phyloP scores from a whole-genome alignment of 306 rosid species.

The Castanea sativa region DNA sequence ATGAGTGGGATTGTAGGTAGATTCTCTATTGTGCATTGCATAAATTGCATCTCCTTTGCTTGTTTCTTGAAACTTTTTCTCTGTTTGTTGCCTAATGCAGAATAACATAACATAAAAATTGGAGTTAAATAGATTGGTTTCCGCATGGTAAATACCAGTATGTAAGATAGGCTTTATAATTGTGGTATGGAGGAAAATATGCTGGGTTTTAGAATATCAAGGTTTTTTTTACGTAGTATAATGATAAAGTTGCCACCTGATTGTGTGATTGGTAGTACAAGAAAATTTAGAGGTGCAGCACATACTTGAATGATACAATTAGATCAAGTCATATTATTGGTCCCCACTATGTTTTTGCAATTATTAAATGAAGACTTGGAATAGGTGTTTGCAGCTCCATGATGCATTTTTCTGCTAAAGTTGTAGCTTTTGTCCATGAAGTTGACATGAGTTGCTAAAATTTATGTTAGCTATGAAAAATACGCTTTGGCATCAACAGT shows the following conservation, averaged over 20 bases:
- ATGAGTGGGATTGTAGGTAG: background rate
- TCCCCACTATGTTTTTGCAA: background rate
- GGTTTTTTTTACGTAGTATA: background rate
- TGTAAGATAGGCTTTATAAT: background rate
- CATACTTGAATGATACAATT: background rate
- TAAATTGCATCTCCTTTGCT: background rate
- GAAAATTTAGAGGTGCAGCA: background rate
- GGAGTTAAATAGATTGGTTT: background rate
- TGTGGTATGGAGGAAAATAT: background rate
- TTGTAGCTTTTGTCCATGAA: too few relatives aligned
- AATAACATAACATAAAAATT: background rate
- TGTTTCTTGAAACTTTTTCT: background rate
- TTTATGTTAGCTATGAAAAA: too few relatives aligned
- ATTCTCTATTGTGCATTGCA: background rate
- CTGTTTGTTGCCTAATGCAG: background rate
- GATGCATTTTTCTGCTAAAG: background rate
- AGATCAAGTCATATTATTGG: background rate
- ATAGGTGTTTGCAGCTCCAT: background rate
- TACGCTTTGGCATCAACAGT: too few relatives aligned
- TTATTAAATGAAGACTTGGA: background rate
- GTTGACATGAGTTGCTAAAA: too few relatives aligned
- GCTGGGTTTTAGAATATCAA: background rate
- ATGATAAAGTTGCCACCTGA: background rate
- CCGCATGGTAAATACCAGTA: background rate
- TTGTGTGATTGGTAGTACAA: background rate